Percentiles rank a stretch among this genome's conserved stretches.
These are phyloP conservation scores for Hanseniaspora jakobsenii DNA, from an alignment of 805 yeast species.

Conservation along the genomic window DNA sequence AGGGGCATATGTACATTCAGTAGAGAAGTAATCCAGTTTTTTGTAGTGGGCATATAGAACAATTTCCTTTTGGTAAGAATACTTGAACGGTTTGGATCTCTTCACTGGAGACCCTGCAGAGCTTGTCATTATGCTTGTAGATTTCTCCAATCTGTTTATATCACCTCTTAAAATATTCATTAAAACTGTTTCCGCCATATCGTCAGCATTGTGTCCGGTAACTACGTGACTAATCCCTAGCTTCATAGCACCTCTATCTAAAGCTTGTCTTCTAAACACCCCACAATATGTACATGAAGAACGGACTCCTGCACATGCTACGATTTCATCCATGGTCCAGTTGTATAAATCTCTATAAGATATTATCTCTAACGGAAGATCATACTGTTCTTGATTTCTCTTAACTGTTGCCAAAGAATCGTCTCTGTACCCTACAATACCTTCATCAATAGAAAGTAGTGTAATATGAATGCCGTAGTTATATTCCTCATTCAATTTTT, in stretches of 20 bases:
- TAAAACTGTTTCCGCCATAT: slow-evolving; percentile 94
- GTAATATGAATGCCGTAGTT: slow-evolving; percentile 78
- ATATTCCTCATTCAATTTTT: slow-evolving; percentile 76
- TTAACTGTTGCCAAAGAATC: slow-evolving; percentile 95
- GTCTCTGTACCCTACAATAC: slow-evolving; percentile 92
- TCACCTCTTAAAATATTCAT: slow-evolving; percentile 96
- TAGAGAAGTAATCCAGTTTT: slow-evolving; percentile 86
- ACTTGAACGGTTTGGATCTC: slow-evolving; percentile 91
- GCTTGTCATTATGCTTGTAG: slow-evolving; percentile 74
- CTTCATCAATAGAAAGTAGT: slow-evolving; percentile 84
- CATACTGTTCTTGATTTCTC: slow-evolving; percentile 75
- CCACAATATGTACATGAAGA: slow-evolving; percentile 98
- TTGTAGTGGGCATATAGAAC: slow-evolving; percentile 95
- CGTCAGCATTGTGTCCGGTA: slow-evolving; percentile 98
- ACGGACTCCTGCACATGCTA: slow-evolving; percentile 82
- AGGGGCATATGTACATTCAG: slow-evolving; percentile 97
- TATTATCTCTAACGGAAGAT: slow-evolving; percentile 65
- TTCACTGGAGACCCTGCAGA: slow-evolving; percentile 79
- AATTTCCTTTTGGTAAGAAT: slow-evolving; percentile 91
- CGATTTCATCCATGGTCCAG: slow-evolving; percentile 99
- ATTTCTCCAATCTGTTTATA: slow-evolving; percentile 77
- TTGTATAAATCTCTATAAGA: slow-evolving; percentile 81
- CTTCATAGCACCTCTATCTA: slow-evolving; percentile 89
- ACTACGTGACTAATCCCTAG: slow-evolving; percentile 80
- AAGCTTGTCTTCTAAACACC: slow-evolving; percentile 87